These are phyloP conservation scores for Dactylellina cionopaga DNA, from an alignment of 2,329 filamentous ascomycete genomes.

Conservation along the genomic window DNA sequence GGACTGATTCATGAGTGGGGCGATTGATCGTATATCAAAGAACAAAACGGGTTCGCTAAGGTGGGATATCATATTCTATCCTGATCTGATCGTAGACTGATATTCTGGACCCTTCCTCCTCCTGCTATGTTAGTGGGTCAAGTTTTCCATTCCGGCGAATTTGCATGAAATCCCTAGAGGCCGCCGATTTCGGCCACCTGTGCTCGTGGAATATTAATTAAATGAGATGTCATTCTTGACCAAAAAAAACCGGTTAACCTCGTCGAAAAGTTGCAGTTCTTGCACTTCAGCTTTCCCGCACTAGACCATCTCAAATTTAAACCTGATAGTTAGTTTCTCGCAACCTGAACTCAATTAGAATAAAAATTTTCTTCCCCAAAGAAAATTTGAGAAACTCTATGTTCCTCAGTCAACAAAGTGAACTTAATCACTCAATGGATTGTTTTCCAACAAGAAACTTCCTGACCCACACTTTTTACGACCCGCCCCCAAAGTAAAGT, in stretches of 20 bases:
- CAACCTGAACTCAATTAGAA: too few species aligned
- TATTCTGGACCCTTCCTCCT: constrained; percentile 12
- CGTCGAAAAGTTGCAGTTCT: too few species aligned
- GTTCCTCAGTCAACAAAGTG: background rate
- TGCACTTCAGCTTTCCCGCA: too few species aligned
- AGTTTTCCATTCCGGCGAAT: background rate
- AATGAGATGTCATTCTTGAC: background rate
- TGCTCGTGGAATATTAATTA: background rate
- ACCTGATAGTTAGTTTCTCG: too few species aligned
- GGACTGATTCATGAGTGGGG: constrained; percentile 22
- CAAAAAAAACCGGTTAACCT: too few species aligned
- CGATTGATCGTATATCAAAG: constrained; percentile 3
- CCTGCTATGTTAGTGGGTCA: constrained; percentile 18
- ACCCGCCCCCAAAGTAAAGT: constrained; percentile 42
- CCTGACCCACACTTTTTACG: background rate
- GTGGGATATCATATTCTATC: constrained; percentile 1
- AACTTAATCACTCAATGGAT: constrained; percentile 17
- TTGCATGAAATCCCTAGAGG: constrained; percentile 6
- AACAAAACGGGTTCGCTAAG: too few species aligned
- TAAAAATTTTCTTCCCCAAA: too few species aligned
- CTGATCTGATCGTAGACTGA: constrained; percentile 45
- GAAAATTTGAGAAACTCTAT: background rate
- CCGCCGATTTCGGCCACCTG: constrained; percentile 39
- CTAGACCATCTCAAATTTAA: too few species aligned
- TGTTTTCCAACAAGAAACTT: background rate